Conservation (phyloP, 306 rosid genomes). For the Cucurbita argyrosperma region DNA sequence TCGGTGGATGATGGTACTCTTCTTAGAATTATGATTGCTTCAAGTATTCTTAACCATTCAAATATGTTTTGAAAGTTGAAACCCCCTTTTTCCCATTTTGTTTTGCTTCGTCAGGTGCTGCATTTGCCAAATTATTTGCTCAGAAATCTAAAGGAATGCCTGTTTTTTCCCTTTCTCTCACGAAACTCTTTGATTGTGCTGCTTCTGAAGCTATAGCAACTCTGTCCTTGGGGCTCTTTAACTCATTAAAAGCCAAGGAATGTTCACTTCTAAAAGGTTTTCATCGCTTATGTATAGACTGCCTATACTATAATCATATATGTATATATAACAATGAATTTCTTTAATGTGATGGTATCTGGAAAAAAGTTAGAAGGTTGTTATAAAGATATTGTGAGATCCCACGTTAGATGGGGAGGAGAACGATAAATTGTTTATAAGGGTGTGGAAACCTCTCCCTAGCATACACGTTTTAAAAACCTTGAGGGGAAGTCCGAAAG, state of each 20-base stretch:
- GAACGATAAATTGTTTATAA: too few species aligned
- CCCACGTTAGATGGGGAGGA: too few species aligned
- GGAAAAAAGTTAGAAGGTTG: background rate
- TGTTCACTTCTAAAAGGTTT: slow-evolving; percentile 37
- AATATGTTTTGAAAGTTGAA: background rate
- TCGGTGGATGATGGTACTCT: slow-evolving; percentile 22
- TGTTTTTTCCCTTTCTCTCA: slow-evolving; percentile 46
- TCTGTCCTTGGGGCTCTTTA: slow-evolving; percentile 44
- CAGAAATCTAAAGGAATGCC: slow-evolving; percentile 93
- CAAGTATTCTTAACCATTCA: background rate
- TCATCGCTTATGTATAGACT: background rate
- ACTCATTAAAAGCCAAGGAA: slow-evolving; percentile 31
- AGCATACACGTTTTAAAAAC: too few species aligned
- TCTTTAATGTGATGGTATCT: background rate
- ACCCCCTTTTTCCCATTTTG: background rate
- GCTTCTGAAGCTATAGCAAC: slow-evolving; percentile 48
- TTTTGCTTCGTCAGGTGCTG: slow-evolving; percentile 20
- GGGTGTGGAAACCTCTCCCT: too few species aligned
- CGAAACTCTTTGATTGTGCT: slow-evolving; percentile 43
- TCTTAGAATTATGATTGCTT: background rate
- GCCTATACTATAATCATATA: background rate
- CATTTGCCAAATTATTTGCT: slow-evolving; percentile 47
- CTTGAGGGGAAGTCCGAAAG: too few species aligned
- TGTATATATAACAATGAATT: background rate
- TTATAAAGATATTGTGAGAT: background rate